Base-by-base conservation (phyloP, 495 filamentous ascomycete genomes). In the Thermothielavioides terrestris region DNA sequence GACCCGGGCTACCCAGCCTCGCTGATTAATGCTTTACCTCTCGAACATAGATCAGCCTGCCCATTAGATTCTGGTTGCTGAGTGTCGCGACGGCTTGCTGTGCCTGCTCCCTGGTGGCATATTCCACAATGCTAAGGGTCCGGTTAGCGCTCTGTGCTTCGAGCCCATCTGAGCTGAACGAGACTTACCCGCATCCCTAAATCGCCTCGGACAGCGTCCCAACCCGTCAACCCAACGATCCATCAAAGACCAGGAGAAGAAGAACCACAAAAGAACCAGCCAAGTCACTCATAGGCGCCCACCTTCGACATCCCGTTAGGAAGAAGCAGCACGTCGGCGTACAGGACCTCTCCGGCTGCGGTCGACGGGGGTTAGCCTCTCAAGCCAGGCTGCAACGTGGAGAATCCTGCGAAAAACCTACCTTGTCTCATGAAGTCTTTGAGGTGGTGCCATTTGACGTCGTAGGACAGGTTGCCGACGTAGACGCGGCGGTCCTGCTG, bases 251-350 rank as follows among this genome's bases (percentile, higher is more conserved):
- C 75, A 77, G 78, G 75, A 72, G 72, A 74, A 81, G 75, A 69
- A 76, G 77, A 77, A 70, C 77, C 72, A 78, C 71, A 71, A 74
- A 79, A 79, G 77, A 84, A 82, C 83, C 84, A 88, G 81, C 86
- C 82, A 80, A 81, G 80, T 89, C 80, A 82, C 80, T 71, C 73
- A 80, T 88, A 87, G 83, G 81, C 82, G 87, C 89, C 88, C 89
- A 96, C 92, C 94, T 98, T 98, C 87, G 91, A 96, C 92, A 98
- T 98, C 89, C 92, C 92, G 82, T 98, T 98, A 67, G 94, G 94
- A 89, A 98, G 89, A 71, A 95, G 80, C 71, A 98, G 85, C 65
- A 98, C 91, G 80, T 98, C 92, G 81, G 92, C 92, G 74, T 94
- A 98, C 76, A 97, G 82, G 73, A 97, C 94, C 68, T 97, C 92